Percentiles rank a stretch among this genome's conserved stretches.
Conservation (phyloP, 2,329 filamentous ascomycete genomes). For the Aspergillus sp. region DNA sequence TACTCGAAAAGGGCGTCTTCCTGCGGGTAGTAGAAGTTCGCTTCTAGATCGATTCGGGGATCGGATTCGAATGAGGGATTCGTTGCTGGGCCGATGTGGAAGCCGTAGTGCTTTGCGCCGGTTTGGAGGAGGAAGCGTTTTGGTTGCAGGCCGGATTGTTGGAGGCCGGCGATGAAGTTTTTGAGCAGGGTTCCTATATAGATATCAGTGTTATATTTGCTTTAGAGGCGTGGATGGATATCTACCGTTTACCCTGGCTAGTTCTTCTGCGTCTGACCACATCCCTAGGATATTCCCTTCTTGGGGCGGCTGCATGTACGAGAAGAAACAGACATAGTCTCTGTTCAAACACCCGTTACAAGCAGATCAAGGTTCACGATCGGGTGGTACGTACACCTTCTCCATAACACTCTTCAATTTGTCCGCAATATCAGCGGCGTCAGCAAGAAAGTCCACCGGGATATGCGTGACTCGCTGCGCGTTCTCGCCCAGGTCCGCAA, state of each 20-base stretch:
- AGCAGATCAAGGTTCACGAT: too few species aligned
- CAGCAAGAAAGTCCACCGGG: not conserved
- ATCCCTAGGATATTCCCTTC: not conserved
- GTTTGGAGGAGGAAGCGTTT: conserved; percentile 33
- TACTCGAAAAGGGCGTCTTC: conserved; percentile 48
- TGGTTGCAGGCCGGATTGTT: not conserved
- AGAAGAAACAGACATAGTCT: conserved; percentile 2
- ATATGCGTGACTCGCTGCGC: not conserved
- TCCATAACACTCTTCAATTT: not conserved
- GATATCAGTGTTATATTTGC: not conserved
- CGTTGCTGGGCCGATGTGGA: conserved; percentile 48
- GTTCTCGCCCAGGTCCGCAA: not conserved
- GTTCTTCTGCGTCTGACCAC: not conserved
- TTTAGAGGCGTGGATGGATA: not conserved
- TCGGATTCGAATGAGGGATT: conserved; percentile 50
- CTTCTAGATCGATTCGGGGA: conserved; percentile 44
- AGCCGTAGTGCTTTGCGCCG: conserved; percentile 54
- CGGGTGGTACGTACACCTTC: not conserved
- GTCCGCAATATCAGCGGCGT: not conserved
- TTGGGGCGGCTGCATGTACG: conserved; percentile 2
- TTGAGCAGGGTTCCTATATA: not conserved
- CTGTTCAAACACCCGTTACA: not conserved
- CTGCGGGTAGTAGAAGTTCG: conserved; percentile 58
- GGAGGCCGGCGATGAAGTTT: not conserved
- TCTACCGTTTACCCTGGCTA: not conserved